Percentiles rank a stretch among this genome's conserved stretches.
Evolutionary conservation across 2,329 filamentous ascomycete species (phyloP).

Genomic region (Hymenoscyphus albidus): DNA sequence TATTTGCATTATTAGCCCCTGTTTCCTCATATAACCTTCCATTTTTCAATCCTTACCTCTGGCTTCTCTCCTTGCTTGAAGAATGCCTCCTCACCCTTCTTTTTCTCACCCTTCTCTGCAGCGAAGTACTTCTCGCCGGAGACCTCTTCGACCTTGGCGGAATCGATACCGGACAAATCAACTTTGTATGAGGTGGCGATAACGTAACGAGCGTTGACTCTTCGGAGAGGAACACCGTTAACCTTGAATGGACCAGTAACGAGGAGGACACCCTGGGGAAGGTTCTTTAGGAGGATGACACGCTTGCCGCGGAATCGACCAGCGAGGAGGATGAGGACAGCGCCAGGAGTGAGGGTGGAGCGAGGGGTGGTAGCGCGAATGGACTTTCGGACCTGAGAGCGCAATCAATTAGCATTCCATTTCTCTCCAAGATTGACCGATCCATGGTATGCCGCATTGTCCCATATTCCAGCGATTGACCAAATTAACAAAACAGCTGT

Average conservation of each 20-base stretch:
- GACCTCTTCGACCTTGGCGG: slow-evolving; percentile 81
- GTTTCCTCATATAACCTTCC: not conserved
- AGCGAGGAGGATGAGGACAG: slow-evolving; percentile 97
- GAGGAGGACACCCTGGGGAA: slow-evolving; percentile 95
- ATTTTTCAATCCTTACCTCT: slow-evolving; percentile 61
- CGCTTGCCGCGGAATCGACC: slow-evolving; percentile 99
- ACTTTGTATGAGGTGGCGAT: slow-evolving; percentile 86
- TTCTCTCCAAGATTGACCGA: slow-evolving; percentile 3
- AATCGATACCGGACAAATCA: slow-evolving; percentile 79
- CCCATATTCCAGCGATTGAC: not conserved
- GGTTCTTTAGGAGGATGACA: slow-evolving; percentile 96
- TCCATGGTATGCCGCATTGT: not conserved
- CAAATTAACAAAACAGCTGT: not conserved
- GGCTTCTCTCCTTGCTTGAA: slow-evolving; percentile 99
- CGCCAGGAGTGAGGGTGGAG: slow-evolving; percentile 85
- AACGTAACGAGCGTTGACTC: slow-evolving; percentile 90
- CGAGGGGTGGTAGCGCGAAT: slow-evolving; percentile 84
- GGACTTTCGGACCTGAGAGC: slow-evolving; percentile 84
- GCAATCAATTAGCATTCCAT: slow-evolving; percentile 25
- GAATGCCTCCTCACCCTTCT: slow-evolving; percentile 97
- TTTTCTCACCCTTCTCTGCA: slow-evolving; percentile 90
- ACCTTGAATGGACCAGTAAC: slow-evolving; percentile 99
- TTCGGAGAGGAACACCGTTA: slow-evolving; percentile 96
- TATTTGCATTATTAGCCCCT: slow-evolving; percentile 43
- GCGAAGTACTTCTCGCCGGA: slow-evolving; percentile 85